Percentiles rank a stretch among this genome's conserved stretches.
Conservation (phyloP, 2,329 filamentous ascomycete species). For the Ascochyta clinopodiicola region DNA sequence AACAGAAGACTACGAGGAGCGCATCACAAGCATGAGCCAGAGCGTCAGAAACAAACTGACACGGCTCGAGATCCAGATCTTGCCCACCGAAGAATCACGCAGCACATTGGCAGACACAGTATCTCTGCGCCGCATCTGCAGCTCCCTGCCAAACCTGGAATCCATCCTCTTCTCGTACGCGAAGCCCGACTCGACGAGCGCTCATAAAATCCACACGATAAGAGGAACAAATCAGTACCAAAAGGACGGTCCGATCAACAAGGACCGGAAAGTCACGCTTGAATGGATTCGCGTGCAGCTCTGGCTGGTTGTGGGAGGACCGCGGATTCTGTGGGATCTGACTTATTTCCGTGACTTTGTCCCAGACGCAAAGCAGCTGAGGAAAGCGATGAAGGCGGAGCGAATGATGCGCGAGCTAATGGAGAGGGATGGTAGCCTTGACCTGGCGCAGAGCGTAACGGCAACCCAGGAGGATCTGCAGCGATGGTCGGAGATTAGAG, state of each 20-base stretch:
- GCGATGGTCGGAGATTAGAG: neutral
- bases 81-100: constrained; percentile 1
- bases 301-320: neutral
- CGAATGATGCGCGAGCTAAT: neutral
- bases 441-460: constrained; percentile 2
- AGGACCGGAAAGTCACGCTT: neutral
- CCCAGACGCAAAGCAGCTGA: neutral
- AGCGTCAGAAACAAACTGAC: constrained; percentile 17
- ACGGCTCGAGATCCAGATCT: constrained; percentile 21
- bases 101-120: neutral
- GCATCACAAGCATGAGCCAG: constrained; percentile 16
- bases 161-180: constrained; percentile 12
- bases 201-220: neutral
- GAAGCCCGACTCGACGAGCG: neutral
- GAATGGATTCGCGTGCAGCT: constrained; percentile 1
- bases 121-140: constrained; percentile 14
- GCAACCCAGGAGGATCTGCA: neutral
- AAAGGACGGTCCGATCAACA: neutral
- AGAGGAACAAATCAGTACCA: neutral
- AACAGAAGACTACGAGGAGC: constrained; percentile 3
- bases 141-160: constrained; percentile 16
- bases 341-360: neutral
- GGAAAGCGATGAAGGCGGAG: neutral
- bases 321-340: constrained; percentile 4
- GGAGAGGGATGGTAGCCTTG: neutral